Percentiles rank a stretch among this genome's conserved stretches.
Conservation (phyloP, 2,329 filamentous ascomycete species). For the Bipolaris cookei region DNA sequence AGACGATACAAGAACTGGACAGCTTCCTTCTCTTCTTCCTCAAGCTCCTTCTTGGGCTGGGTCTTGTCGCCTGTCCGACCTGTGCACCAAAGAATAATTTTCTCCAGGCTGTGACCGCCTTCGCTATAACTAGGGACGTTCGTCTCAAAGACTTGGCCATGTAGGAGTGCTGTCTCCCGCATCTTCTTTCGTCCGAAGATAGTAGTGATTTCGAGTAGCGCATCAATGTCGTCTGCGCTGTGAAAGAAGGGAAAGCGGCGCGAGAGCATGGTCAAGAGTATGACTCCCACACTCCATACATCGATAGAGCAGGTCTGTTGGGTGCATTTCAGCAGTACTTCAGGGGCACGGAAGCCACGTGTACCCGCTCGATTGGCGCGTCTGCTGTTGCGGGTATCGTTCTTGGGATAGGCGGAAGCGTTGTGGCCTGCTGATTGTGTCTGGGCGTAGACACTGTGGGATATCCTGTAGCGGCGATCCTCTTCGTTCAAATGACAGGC, state of each 20-base stretch:
- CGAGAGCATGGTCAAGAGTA: conserved; percentile 90
- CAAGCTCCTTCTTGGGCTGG: conserved; percentile 58
- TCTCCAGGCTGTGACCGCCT: conserved; percentile 84
- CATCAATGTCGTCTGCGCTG: conserved; percentile 96
- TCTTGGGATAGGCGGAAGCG: conserved; percentile 78
- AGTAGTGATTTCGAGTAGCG: conserved; percentile 94
- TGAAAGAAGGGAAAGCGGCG: conserved; percentile 98
- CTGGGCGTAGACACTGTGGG: conserved; percentile 65
- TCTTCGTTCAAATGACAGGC: conserved; percentile 73
- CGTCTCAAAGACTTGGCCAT: conserved; percentile 91
- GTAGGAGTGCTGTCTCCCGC: conserved; percentile 79
- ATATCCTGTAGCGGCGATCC: conserved; percentile 65
- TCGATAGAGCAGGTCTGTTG: conserved; percentile 92
- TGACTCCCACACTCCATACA: conserved; percentile 97
- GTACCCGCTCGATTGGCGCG: conserved; percentile 95
- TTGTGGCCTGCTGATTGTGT: conserved; percentile 52
- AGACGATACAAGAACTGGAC: conserved; percentile 74
- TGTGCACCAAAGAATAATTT: conserved; percentile 95
- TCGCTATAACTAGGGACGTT: conserved; percentile 89
- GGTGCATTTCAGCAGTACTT: conserved; percentile 96
- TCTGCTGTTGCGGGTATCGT: conserved; percentile 83
- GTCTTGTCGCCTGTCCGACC: conserved; percentile 68
- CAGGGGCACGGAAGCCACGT: conserved; percentile 91
- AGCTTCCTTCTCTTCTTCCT: conserved; percentile 72
- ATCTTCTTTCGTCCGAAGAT: conserved; percentile 89